These are phyloP conservation scores for Metschnikowia koreensis DNA, from an alignment of 805 yeast species.

Conservation along the genomic window DNA sequence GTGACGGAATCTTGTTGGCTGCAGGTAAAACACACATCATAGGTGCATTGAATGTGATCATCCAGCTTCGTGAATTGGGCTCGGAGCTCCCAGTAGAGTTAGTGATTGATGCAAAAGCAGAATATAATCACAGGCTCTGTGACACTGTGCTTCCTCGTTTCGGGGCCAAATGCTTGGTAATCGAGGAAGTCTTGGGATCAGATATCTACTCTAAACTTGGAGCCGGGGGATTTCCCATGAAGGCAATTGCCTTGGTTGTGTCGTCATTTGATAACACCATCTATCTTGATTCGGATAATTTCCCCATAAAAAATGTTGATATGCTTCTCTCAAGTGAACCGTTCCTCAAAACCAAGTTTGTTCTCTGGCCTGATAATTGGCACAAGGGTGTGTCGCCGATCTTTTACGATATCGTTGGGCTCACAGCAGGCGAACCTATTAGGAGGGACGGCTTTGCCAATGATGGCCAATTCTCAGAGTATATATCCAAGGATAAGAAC, in stretches of 20 bases:
- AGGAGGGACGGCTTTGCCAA: constrained; percentile 31
- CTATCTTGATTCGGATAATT: constrained; percentile 48
- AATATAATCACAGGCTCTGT: constrained; percentile 49
- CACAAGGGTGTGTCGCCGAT: constrained; percentile 23
- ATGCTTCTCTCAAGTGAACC: constrained; percentile 22
- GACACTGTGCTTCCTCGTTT: constrained; percentile 57
- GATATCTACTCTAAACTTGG: constrained; percentile 30
- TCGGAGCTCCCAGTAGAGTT: constrained; percentile 45
- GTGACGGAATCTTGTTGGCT: constrained; percentile 37
- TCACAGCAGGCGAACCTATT: constrained; percentile 18
- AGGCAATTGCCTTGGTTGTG: constrained; percentile 43
- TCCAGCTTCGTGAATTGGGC: constrained; percentile 41
- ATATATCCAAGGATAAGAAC: constrained; percentile 19
- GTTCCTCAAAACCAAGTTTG: constrained; percentile 14
- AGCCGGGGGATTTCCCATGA: constrained; percentile 37
- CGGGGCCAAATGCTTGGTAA: constrained; percentile 65
- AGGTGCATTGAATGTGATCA: constrained; percentile 28
- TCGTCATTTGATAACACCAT: constrained; percentile 47
- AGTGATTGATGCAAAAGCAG: constrained; percentile 38
- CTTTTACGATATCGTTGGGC: constrained; percentile 21
- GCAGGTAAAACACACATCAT: constrained; percentile 29
- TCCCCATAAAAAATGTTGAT: constrained; percentile 44
- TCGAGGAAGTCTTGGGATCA: constrained; percentile 49
- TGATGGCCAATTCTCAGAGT: constrained; percentile 23
- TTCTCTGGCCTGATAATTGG: constrained; percentile 27